Conservation (phyloP, 2,329 filamentous ascomycete genomes). For the Chaetomium strumarium region DNA sequence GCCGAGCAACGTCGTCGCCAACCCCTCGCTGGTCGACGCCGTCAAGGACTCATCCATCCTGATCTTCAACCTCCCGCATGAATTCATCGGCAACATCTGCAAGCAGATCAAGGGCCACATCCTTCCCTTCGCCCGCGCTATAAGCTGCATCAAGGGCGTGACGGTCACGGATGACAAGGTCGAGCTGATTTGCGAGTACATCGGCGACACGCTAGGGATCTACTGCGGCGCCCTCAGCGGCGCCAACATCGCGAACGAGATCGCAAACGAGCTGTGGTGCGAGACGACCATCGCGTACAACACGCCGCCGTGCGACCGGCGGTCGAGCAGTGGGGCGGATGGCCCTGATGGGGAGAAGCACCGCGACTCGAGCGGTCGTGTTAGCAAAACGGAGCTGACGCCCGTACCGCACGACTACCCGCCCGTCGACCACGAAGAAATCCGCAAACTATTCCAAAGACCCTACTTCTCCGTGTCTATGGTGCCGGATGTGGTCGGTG, state of each 20-base stretch:
- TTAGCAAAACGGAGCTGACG: conserved; percentile 63
- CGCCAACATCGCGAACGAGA: conserved; percentile 93
- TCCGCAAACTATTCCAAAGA: conserved; percentile 85
- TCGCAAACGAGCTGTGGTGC: conserved; percentile 91
- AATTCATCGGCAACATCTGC: conserved; percentile 88
- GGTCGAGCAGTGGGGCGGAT: conserved; percentile 58
- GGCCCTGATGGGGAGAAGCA: conserved; percentile 45
- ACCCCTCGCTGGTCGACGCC: conserved; percentile 72
- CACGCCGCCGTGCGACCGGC: conserved; percentile 76
- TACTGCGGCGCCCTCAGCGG: conserved; percentile 95
- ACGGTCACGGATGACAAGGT: conserved; percentile 83
- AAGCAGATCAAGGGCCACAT: conserved; percentile 81
- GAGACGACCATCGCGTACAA: conserved; percentile 97
- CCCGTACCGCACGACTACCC: conserved; percentile 78
- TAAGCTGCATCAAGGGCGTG: conserved; percentile 98
- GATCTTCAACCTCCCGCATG: conserved; percentile 93
- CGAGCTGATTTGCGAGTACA: conserved; percentile 88
- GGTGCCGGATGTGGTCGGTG: conserved; percentile 91
- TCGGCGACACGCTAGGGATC: conserved; percentile 83
- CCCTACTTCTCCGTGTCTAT: conserved; percentile 97
- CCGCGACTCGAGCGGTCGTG: conserved; percentile 61
- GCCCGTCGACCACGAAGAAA: conserved; percentile 74
- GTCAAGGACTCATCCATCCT: conserved; percentile 82
- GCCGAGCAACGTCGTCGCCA: conserved; percentile 76
- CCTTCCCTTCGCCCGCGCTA: conserved; percentile 82